Conservation (phyloP, 176 grass and related monocot species). For the Eremochloa ophiuroides region DNA sequence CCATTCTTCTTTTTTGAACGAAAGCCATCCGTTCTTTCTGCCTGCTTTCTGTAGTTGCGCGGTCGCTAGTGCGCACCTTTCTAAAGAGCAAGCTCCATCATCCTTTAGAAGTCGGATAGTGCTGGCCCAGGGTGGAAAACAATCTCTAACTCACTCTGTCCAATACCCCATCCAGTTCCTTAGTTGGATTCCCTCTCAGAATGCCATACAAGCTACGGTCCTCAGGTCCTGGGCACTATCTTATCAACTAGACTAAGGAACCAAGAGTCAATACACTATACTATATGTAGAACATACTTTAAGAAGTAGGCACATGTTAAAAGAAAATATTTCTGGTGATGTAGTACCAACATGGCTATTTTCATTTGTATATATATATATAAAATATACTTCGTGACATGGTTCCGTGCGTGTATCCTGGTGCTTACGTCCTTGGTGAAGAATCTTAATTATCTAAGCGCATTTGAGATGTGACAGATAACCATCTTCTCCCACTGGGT, state of each 20-base stretch:
- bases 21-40: neutral
- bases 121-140: neutral
- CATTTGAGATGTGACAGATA: conserved; percentile 16
- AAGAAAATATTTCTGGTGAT: neutral
- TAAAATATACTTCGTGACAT: neutral
- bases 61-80: conserved; percentile 15
- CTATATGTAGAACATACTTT: neutral
- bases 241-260: neutral
- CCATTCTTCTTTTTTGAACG: neutral
- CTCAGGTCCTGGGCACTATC: neutral
- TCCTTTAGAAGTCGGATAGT: conserved; percentile 1
- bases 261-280: neutral
- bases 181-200: conserved; percentile 17
- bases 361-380: neutral
- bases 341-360: neutral
- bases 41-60: neutral
- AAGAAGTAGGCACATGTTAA: neutral
- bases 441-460: neutral
- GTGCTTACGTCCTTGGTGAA: conserved; percentile 11
- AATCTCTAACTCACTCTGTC: conserved; percentile 18
- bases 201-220: neutral
- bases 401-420: neutral
- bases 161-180: conserved; percentile 1
- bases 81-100: neutral
- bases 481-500: conserved; percentile 32